Base-by-base conservation (phyloP, 495 filamentous ascomycete species). In the Parathielavia appendiculata region DNA sequence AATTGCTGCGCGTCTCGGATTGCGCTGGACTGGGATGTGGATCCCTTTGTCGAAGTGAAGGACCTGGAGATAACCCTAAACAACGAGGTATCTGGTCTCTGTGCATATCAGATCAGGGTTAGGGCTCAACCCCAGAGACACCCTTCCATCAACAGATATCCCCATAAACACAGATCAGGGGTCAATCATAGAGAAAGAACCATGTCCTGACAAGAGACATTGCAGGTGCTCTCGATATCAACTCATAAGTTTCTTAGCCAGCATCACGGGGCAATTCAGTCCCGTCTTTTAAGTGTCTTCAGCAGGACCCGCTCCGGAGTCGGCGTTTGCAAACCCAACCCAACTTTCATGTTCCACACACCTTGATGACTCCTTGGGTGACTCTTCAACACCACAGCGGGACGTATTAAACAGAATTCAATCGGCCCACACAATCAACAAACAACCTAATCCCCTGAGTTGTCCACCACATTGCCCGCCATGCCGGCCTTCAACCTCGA, bases 401-500 rank as follows among this genome's bases (percentile, higher is more conserved):
- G 22, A 44, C 30, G n/a, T 17, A 12, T 2, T 8, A 20, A 49
- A 17, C 9, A n/a, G 16, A 44, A 49, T 10, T 17, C 26, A 16
- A 34, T 6, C 45, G 2, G n/a, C 5, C 19, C 22, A 26, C 2
- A 30, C 22, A 1, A 23, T 26, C 44, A n/a, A 5, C 10, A n/a
- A 43, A n/a, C 16, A n/a, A 4, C 5, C 9, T 22, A 22, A 5
- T 13, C 2, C 23, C 39, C 34, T 23, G 38, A 34, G 16, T 11
- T 26, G 30, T 2, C 39, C 13, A 9, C 14, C 30, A 13, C 10
- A 39, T 13, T 51, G 16, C 26, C 54, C 51, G 69, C 53, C 58
- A 80, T 80, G 77, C 66, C 75, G 44, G 67, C 73, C 36, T 95
- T 95, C 70, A 81, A 92, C 66, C 73, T 95, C 40, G 72, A 86